Conservation (phyloP, 2,329 filamentous ascomycete species). For the Epichloe uncinata region DNA sequence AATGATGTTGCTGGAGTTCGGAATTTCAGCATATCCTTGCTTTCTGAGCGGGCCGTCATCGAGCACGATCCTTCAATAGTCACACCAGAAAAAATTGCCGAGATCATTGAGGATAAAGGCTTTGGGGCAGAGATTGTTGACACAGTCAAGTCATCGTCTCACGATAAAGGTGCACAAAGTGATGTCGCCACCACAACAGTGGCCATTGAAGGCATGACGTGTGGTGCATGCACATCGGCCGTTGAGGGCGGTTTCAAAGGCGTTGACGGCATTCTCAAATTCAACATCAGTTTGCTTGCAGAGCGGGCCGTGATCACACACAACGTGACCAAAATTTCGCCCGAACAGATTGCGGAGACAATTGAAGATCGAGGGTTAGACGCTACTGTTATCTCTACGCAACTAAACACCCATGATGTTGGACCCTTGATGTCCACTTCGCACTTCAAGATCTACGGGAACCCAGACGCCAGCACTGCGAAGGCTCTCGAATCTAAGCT, state of each 20-base stretch:
- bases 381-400: constrained; percentile 66
- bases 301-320: constrained; percentile 85
- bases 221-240: constrained; percentile 87
- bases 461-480: constrained; percentile 58
- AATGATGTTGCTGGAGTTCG: constrained; percentile 60
- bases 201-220: constrained; percentile 93
- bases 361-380: constrained; percentile 89
- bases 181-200: constrained; percentile 63
- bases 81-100: constrained; percentile 38
- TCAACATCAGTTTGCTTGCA: constrained; percentile 89
- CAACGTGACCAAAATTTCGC: constrained; percentile 54
- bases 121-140: constrained; percentile 73
- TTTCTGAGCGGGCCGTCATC: constrained; percentile 75
- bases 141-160: constrained; percentile 36
- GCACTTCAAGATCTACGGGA: constrained; percentile 75
- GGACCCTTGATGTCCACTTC: constrained; percentile 46
- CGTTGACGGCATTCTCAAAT: constrained; percentile 66
- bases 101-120: constrained; percentile 56
- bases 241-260: constrained; percentile 71
- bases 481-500: constrained; percentile 59
- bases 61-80: constrained; percentile 55
- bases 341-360: constrained; percentile 66
- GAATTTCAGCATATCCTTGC: constrained; percentile 66
- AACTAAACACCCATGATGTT: constrained; percentile 42
- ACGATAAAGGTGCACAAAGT: constrained; percentile 12